Evolutionary conservation across 2,329 filamentous ascomycete species (phyloP).

Genomic region (Zymoseptoria passerinii): DNA sequence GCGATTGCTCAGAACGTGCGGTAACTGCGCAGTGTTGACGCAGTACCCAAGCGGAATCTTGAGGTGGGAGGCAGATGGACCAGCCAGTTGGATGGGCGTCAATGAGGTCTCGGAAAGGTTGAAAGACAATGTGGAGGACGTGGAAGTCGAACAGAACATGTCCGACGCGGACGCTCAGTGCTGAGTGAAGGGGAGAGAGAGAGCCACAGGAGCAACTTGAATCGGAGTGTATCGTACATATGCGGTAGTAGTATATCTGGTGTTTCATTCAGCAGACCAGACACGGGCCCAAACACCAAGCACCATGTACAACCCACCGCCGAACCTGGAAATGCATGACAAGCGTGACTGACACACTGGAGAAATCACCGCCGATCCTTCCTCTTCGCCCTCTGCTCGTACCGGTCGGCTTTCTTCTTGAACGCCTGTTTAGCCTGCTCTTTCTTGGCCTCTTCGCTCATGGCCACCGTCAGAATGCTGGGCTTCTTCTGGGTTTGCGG

Average conservation of each 20-base stretch:
- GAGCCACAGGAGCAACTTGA: background rate
- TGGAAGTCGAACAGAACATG: background rate
- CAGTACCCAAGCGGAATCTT: background rate
- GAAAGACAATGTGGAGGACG: background rate
- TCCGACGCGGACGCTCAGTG: background rate
- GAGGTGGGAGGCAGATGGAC: background rate
- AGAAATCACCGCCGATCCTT: background rate
- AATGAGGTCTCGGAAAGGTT: background rate
- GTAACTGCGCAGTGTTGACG: background rate
- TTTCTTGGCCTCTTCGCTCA: constrained; percentile 5
- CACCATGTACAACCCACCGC: background rate
- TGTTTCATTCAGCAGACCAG: background rate
- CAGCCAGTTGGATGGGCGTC: background rate
- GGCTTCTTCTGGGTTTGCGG: background rate
- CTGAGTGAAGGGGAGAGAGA: no score
- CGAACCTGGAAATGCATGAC: background rate
- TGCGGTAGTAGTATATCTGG: background rate
- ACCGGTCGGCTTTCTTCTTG: constrained; percentile 22
- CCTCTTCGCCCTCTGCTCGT: constrained; percentile 17
- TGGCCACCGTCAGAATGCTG: background rate
- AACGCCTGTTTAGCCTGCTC: constrained; percentile 14
- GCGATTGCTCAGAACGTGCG: background rate
- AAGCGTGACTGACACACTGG: background rate
- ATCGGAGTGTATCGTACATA: background rate
- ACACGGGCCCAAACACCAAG: background rate